Evolutionary conservation across 2,329 filamentous ascomycete genomes (phyloP).

Genomic region (Fusarium circinatum): DNA sequence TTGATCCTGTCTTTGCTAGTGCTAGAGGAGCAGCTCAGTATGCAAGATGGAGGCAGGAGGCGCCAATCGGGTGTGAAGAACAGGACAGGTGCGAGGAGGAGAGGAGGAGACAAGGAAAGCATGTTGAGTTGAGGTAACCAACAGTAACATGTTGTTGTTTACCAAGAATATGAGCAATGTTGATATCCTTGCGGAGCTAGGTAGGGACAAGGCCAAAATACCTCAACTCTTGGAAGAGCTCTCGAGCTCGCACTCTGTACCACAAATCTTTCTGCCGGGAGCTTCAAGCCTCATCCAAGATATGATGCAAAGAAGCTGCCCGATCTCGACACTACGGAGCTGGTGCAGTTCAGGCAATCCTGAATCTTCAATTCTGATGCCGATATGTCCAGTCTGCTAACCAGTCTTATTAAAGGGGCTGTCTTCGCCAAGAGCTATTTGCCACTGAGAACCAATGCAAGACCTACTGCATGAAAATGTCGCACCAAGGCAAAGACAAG

Average conservation of each 20-base stretch:
- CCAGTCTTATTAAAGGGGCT: too few species aligned
- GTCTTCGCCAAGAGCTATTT: too few species aligned
- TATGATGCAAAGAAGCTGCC: too few species aligned
- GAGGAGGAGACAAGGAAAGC: not conserved
- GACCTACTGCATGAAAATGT: too few species aligned
- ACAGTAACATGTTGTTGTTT: not conserved
- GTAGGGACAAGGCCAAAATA: not conserved
- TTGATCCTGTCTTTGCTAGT: not conserved
- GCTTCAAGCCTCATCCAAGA: too few species aligned
- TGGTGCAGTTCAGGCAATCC: too few species aligned
- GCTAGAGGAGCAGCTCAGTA: not conserved
- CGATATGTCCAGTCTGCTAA: too few species aligned
- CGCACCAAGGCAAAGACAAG: too few species aligned
- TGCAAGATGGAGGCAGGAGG: conserved; percentile 2
- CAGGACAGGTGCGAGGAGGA: not conserved
- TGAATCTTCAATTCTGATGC: too few species aligned
- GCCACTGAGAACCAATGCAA: too few species aligned
- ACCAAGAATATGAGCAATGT: not conserved
- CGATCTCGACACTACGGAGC: too few species aligned
- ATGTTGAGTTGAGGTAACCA: not conserved
- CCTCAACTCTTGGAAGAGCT: not conserved
- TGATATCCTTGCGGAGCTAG: not conserved
- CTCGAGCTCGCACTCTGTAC: not conserved
- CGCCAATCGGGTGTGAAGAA: not conserved
- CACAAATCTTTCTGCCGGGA: not conserved